These are phyloP conservation scores for Kluyveromyces wickerhamii DNA, from an alignment of 805 yeast genomes.

Conservation along the genomic window DNA sequence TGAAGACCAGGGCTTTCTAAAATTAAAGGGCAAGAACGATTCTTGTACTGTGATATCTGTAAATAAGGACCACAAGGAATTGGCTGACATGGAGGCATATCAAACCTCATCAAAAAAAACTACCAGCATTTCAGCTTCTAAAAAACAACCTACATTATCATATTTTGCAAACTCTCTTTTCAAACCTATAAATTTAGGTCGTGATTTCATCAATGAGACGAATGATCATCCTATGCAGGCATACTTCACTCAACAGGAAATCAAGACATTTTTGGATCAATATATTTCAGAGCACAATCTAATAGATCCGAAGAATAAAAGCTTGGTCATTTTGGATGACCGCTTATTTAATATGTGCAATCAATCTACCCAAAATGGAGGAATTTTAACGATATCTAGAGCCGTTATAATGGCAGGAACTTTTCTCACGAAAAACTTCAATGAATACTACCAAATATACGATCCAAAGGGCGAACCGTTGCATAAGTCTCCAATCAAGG, in stretches of 20 bases:
- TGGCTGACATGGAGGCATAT: constrained; percentile 61
- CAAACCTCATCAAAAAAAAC: constrained; percentile 30
- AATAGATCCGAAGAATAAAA: constrained; percentile 45
- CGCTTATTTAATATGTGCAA: constrained; percentile 35
- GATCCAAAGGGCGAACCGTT: constrained; percentile 34
- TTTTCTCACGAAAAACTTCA: constrained; percentile 37
- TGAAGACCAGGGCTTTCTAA: constrained; percentile 66
- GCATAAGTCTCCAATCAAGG: constrained; percentile 44
- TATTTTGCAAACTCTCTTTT: constrained; percentile 35
- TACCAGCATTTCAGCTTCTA: constrained; percentile 5
- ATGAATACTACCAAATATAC: constrained; percentile 43
- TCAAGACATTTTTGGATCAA: constrained; percentile 43
- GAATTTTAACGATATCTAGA: constrained; percentile 33
- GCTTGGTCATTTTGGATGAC: constrained; percentile 48
- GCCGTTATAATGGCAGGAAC: constrained; percentile 37
- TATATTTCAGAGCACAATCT: constrained; percentile 51
- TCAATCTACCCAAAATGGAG: constrained; percentile 18
- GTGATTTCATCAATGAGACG: constrained; percentile 39
- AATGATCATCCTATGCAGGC: constrained; percentile 22
- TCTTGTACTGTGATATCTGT: constrained; percentile 52
- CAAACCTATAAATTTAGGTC: constrained; percentile 47
- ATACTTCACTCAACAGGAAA: constrained; percentile 46
- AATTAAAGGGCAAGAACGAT: constrained; percentile 78
- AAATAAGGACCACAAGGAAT: constrained; percentile 39
- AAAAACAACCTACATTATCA: constrained; percentile 25